phyloP scores from a whole-genome alignment of 1,139 yeast genomes.

The Debaryomycetaceae sp. region DNA sequence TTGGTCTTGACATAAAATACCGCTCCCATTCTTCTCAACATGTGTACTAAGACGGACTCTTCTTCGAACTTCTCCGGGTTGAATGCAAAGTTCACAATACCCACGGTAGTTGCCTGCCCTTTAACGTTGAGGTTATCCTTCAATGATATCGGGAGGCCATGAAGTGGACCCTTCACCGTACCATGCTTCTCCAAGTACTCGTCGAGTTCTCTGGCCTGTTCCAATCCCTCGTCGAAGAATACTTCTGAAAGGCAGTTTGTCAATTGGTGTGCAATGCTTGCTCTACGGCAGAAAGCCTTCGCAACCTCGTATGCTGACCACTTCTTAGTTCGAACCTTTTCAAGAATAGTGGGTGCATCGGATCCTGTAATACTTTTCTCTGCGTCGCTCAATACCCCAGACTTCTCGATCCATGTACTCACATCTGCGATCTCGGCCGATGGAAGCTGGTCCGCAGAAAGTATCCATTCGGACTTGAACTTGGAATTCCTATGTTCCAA shows the following conservation, averaged over 20 bases:
- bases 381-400: constrained; percentile 19
- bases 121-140: constrained; percentile 44
- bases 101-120: constrained; percentile 52
- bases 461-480: constrained; percentile 30
- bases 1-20: constrained; percentile 33
- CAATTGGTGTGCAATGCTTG: constrained; percentile 45
- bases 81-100: constrained; percentile 35
- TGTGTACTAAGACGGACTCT: constrained; percentile 24
- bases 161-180: constrained; percentile 28
- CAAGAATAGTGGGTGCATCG: constrained; percentile 31
- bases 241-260: constrained; percentile 34
- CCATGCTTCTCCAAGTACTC: constrained; percentile 22
- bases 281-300: constrained; percentile 32
- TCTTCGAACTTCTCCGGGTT: constrained; percentile 25
- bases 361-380: constrained; percentile 37
- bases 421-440: constrained; percentile 28
- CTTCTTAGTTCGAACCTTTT: constrained; percentile 25
- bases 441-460: constrained; percentile 29
- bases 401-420: constrained; percentile 26
- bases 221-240: constrained; percentile 30
- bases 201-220: constrained; percentile 26
- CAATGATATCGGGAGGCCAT: constrained; percentile 39
- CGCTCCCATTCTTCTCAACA: constrained; percentile 26
- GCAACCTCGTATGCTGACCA: constrained; percentile 24
- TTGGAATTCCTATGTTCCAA: constrained; percentile 26